These are phyloP conservation scores for Phytophthora citricola DNA, from an alignment of 352 stramenopile genomes.

Conservation along the genomic window DNA sequence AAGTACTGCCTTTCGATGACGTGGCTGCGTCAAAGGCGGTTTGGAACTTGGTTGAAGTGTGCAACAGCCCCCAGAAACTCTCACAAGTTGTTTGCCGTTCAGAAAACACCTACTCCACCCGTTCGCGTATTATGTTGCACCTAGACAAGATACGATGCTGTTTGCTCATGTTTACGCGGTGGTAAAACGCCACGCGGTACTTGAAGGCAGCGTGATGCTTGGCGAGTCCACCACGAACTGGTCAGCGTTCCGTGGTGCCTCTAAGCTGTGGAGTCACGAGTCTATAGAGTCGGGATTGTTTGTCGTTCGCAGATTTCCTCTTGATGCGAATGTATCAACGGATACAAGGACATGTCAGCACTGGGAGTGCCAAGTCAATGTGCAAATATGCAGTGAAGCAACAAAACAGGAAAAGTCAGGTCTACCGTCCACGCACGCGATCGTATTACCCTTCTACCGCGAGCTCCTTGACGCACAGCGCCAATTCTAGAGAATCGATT, in stretches of 20 bases:
- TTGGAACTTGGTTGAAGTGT: not conserved
- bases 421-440: too few relatives aligned
- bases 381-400: too few relatives aligned
- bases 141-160: not conserved
- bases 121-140: not conserved
- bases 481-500: too few relatives aligned
- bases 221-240: not conserved
- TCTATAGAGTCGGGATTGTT: too few relatives aligned
- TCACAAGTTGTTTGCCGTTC: not conserved
- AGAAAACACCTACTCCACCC: not conserved
- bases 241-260: not conserved
- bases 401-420: too few relatives aligned
- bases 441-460: too few relatives aligned
- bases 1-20: slow-evolving; percentile 4
- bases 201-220: not conserved
- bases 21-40: not conserved
- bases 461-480: too few relatives aligned
- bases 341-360: too few relatives aligned
- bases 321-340: too few relatives aligned
- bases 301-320: too few relatives aligned
- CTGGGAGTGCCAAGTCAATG: too few relatives aligned
- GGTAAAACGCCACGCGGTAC: not conserved
- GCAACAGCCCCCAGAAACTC: not conserved
- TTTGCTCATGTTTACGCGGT: not conserved
- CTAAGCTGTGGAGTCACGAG: too few relatives aligned